These are phyloP conservation scores for Amphirosellinia nigrospora DNA, from an alignment of 495 filamentous ascomycete genomes.

Conservation along the genomic window DNA sequence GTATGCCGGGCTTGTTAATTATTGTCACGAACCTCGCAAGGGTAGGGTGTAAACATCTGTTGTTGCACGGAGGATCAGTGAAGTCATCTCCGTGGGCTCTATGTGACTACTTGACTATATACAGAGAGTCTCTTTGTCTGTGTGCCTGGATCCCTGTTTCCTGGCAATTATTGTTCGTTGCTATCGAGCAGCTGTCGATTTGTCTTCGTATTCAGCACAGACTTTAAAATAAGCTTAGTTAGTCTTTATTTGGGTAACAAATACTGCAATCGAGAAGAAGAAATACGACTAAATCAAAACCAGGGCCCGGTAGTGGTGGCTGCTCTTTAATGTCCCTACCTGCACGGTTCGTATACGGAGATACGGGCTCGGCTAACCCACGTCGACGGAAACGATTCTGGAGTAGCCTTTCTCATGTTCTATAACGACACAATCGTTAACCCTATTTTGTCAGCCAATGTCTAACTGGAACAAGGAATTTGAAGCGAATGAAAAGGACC, in stretches of 20 bases:
- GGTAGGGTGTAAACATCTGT: too few species aligned
- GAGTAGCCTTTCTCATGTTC: background rate
- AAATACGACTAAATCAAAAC: background rate
- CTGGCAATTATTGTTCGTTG: background rate
- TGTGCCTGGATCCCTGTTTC: too few species aligned
- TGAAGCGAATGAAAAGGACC: background rate
- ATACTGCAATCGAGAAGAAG: background rate
- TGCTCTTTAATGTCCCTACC: background rate
- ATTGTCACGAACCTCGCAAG: too few species aligned
- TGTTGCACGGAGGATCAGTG: too few species aligned
- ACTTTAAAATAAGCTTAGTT: background rate
- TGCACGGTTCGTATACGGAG: constrained; percentile 15
- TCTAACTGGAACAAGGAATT: background rate
- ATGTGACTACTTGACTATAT: too few species aligned
- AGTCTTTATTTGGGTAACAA: background rate
- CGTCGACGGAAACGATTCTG: too few species aligned
- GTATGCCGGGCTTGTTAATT: background rate
- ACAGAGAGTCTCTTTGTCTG: too few species aligned
- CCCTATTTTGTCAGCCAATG: background rate
- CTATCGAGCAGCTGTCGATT: background rate
- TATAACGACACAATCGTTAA: background rate
- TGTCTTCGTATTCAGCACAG: background rate
- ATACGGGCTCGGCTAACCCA: background rate
- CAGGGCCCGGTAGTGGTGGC: background rate
- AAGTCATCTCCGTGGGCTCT: too few species aligned